phyloP scores from a whole-genome alignment of 176 grass and related monocot species.

The Zoysia japonica region DNA sequence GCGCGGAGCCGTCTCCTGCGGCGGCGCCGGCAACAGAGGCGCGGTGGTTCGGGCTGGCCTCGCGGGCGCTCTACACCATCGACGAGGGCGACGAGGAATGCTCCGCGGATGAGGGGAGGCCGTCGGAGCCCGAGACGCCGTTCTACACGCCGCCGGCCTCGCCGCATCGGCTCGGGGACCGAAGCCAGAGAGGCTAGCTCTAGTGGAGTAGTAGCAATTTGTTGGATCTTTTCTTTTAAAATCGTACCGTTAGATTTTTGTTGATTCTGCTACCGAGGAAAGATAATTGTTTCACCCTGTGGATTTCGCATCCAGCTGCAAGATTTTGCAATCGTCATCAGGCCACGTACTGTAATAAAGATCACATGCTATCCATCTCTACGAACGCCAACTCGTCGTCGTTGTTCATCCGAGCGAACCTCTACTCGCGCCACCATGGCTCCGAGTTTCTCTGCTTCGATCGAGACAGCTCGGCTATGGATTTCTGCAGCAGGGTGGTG shows the following conservation, averaged over 20 bases:
- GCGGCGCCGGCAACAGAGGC: background rate
- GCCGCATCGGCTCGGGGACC: background rate
- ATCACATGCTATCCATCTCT: conserved; percentile 5
- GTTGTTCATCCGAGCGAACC: background rate
- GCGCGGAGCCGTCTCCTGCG: background rate
- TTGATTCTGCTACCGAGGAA: too few species aligned
- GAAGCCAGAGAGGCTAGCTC: too few species aligned
- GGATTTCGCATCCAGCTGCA: too few species aligned
- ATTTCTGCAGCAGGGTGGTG: conserved; percentile 62
- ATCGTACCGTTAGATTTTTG: too few species aligned
- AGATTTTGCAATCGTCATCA: too few species aligned
- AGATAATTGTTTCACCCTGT: too few species aligned
- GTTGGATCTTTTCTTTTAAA: too few species aligned
- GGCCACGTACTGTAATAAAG: too few species aligned
- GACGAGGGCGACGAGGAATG: conserved; percentile 29
- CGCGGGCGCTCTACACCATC: conserved; percentile 54
- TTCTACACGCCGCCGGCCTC: conserved; percentile 52
- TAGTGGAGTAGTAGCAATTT: too few species aligned
- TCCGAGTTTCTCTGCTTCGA: background rate
- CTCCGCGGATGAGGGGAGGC: background rate
- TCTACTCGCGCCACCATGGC: conserved; percentile 14
- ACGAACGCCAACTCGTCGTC: conserved; percentile 51
- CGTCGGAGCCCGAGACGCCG: conserved; percentile 31
- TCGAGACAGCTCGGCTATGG: background rate
- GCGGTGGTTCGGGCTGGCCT: background rate